These are phyloP conservation scores for Elaeis oleifera DNA, from an alignment of 202 grass and related monocot species.

Conservation along the genomic window DNA sequence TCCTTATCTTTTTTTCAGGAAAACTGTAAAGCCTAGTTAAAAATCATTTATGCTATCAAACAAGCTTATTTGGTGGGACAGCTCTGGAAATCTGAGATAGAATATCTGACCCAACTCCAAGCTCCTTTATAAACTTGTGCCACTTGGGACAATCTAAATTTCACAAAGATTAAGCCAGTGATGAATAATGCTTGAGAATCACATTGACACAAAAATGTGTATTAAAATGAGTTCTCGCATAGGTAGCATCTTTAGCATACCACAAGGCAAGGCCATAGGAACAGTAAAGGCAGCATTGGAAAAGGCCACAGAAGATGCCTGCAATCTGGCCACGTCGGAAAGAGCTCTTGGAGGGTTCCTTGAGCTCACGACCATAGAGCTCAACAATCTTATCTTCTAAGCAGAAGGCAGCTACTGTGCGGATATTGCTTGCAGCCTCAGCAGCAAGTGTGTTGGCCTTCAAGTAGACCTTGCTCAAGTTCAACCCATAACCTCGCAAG, in stretches of 20 bases:
- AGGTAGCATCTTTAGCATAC: slow-evolving; percentile 19
- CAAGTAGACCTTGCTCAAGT: slow-evolving; percentile 76
- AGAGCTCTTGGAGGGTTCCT: slow-evolving; percentile 59
- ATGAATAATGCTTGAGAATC: no score
- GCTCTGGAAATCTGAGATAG: no score
- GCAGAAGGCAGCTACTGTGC: slow-evolving; percentile 91
- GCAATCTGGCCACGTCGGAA: slow-evolving; percentile 86
- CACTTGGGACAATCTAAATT: no score
- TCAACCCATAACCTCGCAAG: slow-evolving; percentile 84
- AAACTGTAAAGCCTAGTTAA: no score
- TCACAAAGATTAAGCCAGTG: no score
- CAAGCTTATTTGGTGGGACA: no score
- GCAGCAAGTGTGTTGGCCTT: slow-evolving; percentile 96
- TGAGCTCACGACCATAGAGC: slow-evolving; percentile 63
- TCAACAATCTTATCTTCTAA: slow-evolving; percentile 88
- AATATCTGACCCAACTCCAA: no score
- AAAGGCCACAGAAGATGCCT: slow-evolving; percentile 82
- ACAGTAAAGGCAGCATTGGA: slow-evolving; percentile 92
- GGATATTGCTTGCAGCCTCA: slow-evolving; percentile 94
- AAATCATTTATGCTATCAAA: no score
- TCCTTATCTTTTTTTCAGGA: no score
- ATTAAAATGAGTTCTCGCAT: no score
- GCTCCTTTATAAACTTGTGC: no score
- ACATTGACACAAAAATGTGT: no score
- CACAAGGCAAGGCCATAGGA: slow-evolving; percentile 78